Conservation (phyloP, 306 rosid species). For the Myrica gale region DNA sequence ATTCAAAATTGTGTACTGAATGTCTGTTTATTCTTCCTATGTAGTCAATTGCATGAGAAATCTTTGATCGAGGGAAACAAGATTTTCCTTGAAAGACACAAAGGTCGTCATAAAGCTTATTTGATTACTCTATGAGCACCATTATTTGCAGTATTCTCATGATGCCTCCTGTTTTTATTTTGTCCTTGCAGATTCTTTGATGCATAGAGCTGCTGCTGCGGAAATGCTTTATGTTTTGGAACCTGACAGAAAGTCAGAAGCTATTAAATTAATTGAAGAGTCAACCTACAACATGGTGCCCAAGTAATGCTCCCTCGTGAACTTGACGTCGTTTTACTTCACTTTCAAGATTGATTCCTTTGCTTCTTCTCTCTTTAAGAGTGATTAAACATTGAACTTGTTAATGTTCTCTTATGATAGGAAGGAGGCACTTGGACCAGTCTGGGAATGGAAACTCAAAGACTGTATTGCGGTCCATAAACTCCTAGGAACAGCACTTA, state of each 20-base stretch:
- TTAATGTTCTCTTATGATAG: slow-evolving; percentile 35
- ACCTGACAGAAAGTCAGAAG: slow-evolving; percentile 63
- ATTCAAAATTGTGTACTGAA: background rate
- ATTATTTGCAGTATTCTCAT: slow-evolving; percentile 19
- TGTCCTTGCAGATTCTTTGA: slow-evolving; percentile 69
- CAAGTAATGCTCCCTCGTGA: slow-evolving; percentile 39
- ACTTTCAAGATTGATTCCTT: slow-evolving; percentile 19
- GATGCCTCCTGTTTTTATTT: slow-evolving; percentile 16
- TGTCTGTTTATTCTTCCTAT: slow-evolving; percentile 28
- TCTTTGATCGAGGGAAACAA: slow-evolving; percentile 73
- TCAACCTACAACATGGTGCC: slow-evolving; percentile 59
- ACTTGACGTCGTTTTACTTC: background rate
- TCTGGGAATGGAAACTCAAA: slow-evolving; percentile 69
- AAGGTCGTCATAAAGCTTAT: slow-evolving; percentile 47
- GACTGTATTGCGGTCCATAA: slow-evolving; percentile 76
- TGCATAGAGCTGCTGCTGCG: slow-evolving; percentile 85
- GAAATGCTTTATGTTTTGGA: slow-evolving; percentile 71
- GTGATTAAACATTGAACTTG: slow-evolving; percentile 15
- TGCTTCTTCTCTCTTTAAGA: background rate
- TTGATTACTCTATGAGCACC: slow-evolving; percentile 6
- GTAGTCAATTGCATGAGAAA: slow-evolving; percentile 74
- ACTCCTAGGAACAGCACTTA: slow-evolving; percentile 62
- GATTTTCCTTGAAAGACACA: slow-evolving; percentile 70
- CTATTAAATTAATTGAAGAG: slow-evolving; percentile 73
- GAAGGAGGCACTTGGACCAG: slow-evolving; percentile 70